Evolutionary conservation across 116 monocot genomes (phyloP), one percentile per base, ranked within the genome.

Genomic region (Posidonia oceanica): DNA sequence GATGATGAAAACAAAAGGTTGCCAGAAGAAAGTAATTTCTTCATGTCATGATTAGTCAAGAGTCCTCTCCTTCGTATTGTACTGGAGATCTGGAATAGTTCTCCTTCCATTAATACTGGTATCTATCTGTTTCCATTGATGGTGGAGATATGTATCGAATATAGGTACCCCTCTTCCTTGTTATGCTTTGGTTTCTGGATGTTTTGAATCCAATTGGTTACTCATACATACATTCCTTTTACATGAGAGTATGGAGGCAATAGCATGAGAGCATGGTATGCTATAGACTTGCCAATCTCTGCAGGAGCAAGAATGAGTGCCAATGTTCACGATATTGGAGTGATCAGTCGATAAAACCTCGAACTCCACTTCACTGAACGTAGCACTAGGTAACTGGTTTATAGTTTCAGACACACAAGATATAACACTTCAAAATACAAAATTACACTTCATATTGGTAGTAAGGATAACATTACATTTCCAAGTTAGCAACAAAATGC

Each of bases 221-320:
- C n/a, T n/a, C n/a, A n/a, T n/a, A n/a, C n/a, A n/a, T n/a, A 86
- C 52, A 58, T 82, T 64, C 66, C 86, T 90, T 66, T 66, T 67
- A 64, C 71, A 86, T 16, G 86, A 90, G 29, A 82, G 22, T 17
- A 90, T 48, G 15, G 86, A 77, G 23, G 90, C 83, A 59, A 80
- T 56, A 17, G 83, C 90, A 78, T 90, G 90, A 23, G 86, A 86
- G 51, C 90, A 90, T 3, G 90, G 86, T 66, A 90, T 80, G 3
- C 86, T 86, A 63, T 86, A 65, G 5, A 90, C 17, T 66, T 90
- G 90, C 90, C 90, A 90, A 61, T 90, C 81, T 44, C 86, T 79
- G 64, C 90, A 90, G 0, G 86, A 90, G 63, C 90, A 90, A 40
- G 75, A 64, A 8, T 68, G 82, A 4, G 67, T 72, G 10, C 84